phyloP scores from a whole-genome alignment of 257 asterid species.

The Paulownia fortunei region DNA sequence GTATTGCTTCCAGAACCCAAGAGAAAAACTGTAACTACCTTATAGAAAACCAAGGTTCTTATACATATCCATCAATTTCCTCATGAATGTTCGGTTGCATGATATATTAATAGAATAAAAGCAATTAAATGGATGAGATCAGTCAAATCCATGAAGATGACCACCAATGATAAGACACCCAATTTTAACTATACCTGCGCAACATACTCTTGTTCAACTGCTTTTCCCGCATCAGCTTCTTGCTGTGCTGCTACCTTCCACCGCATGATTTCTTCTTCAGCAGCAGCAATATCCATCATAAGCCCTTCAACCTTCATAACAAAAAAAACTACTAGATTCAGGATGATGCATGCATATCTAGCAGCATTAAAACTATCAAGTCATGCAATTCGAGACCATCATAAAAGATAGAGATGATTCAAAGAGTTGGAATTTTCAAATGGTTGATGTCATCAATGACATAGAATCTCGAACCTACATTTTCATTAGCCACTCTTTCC shows the following conservation, averaged over 20 bases:
- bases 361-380: neutral
- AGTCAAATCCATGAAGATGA: conserved; percentile 26
- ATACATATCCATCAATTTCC: conserved; percentile 6
- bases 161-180: conserved; percentile 17
- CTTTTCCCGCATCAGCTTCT: conserved; percentile 98
- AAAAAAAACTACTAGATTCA: conserved; percentile 3
- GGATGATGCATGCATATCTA: neutral
- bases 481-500: conserved; percentile 93
- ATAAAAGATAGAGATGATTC: neutral
- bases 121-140: neutral
- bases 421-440: conserved; percentile 8
- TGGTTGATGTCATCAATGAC: conserved; percentile 25
- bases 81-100: neutral
- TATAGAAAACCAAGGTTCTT: conserved; percentile 17
- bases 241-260: conserved; percentile 98
- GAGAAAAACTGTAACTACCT: conserved; percentile 20
- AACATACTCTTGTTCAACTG: conserved; percentile 79
- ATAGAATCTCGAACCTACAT: conserved; percentile 57
- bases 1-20: conserved; percentile 20
- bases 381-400: conserved; percentile 16
- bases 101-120: neutral
- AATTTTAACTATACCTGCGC: conserved; percentile 60
- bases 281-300: conserved; percentile 85
- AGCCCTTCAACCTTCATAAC: conserved; percentile 87
- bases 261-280: conserved; percentile 94